Conservation (phyloP, 768 basidiomycete species). For the Suillus sp. region DNA sequence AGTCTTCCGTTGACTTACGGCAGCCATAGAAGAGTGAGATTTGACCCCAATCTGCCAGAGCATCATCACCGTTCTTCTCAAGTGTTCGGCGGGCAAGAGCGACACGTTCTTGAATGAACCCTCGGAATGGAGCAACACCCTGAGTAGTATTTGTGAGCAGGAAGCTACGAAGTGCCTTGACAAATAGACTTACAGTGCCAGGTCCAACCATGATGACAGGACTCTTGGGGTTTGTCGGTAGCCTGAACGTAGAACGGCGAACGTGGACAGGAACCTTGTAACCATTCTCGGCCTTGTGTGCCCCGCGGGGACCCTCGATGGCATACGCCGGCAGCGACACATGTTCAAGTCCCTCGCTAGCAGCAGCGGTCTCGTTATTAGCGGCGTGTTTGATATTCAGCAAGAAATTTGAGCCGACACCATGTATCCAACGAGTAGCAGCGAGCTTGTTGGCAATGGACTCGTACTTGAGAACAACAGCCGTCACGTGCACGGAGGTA, state of each 20-base stretch:
- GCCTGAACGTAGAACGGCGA: slow-evolving; percentile 91
- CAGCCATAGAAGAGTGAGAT: slow-evolving; percentile 98
- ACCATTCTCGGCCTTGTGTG: slow-evolving; percentile 68
- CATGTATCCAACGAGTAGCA: slow-evolving; percentile 71
- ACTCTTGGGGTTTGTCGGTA: slow-evolving; percentile 97
- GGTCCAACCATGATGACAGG: slow-evolving; percentile 99
- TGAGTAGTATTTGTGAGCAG: slow-evolving; percentile 33
- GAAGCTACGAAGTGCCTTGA: not conserved
- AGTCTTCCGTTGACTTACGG: slow-evolving; percentile 86
- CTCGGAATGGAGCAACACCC: slow-evolving; percentile 99
- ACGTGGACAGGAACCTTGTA: slow-evolving; percentile 95
- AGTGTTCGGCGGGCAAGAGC: slow-evolving; percentile 92
- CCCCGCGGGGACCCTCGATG: slow-evolving; percentile 88
- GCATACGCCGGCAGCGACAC: slow-evolving; percentile 68
- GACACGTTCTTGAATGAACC: slow-evolving; percentile 97
- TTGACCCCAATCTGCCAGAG: slow-evolving; percentile 92
- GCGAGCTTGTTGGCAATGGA: slow-evolving; percentile 57
- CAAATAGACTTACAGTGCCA: slow-evolving; percentile 74
- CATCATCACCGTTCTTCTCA: slow-evolving; percentile 94
- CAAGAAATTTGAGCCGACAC: slow-evolving; percentile 94
- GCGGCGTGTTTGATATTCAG: slow-evolving; percentile 85
- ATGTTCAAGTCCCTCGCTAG: slow-evolving; percentile 40
- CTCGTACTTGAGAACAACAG: slow-evolving; percentile 93
- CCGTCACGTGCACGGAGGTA: slow-evolving; percentile 91
- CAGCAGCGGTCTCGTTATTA: slow-evolving; percentile 55